Evolutionary conservation across 768 basidiomycete species (phyloP).

Genomic region (Agaricus subrufescens): DNA sequence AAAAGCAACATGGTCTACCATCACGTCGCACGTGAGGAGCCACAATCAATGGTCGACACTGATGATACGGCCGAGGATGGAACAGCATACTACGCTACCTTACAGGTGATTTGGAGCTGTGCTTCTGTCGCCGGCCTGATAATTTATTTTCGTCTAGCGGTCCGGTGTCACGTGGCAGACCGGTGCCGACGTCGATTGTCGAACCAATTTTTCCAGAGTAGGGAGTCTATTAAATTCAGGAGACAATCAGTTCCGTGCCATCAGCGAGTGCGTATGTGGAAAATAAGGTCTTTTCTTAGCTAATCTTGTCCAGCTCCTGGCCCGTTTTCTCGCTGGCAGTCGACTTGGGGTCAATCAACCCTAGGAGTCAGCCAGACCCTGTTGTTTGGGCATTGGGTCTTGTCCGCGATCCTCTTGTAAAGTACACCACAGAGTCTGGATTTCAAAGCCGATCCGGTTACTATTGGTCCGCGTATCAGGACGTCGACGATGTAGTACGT

Average conservation of each 20-base stretch:
- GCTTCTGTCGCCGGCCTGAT: neutral
- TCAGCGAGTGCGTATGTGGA: conserved; percentile 11
- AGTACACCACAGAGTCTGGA: conserved; percentile 20
- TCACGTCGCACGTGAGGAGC: conserved; percentile 31
- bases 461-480: conserved; percentile 29
- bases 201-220: conserved; percentile 33
- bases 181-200: conserved; percentile 31
- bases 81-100: conserved; percentile 39
- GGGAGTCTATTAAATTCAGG: conserved; percentile 32
- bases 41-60: conserved; percentile 31
- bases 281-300: neutral
- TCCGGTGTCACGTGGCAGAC: conserved; percentile 36
- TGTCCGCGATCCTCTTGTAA: conserved; percentile 29
- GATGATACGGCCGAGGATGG: conserved; percentile 46
- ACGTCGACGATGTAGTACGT: conserved; percentile 27
- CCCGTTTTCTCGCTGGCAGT: conserved; percentile 46
- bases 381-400: conserved; percentile 33
- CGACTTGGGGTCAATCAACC: conserved; percentile 35
- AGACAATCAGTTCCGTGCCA: conserved; percentile 37
- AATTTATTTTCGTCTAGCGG: conserved; percentile 1
- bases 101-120: conserved; percentile 22
- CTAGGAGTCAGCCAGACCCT: conserved; percentile 17
- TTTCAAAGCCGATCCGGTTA: conserved; percentile 29
- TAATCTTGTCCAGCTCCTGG: conserved; percentile 20
- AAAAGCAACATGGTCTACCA: conserved; percentile 34